A percentile compares a stretch with the other conserved stretches of the same genome.
Conservation (phyloP, 768 basidiomycete genomes). For the Clavulina sp. region DNA sequence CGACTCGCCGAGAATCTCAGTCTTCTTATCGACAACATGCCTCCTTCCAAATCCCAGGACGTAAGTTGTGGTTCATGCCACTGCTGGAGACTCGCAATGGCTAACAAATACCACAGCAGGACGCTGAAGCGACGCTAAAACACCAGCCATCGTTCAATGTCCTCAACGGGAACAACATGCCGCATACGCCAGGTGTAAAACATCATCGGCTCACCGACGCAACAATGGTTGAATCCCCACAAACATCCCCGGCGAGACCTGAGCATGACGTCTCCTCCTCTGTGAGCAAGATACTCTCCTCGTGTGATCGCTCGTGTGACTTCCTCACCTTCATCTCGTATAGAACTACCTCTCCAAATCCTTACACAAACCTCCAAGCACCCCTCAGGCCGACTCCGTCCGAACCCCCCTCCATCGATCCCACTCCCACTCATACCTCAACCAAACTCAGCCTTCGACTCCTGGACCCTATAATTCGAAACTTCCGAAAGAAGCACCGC, state of each 20-base stretch:
- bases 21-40: constrained; percentile 44
- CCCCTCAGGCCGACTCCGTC: background rate
- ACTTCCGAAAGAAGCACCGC: too few species aligned
- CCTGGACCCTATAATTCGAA: too few species aligned
- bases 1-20: constrained; percentile 45
- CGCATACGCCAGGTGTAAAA: too few species aligned
- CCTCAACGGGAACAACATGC: constrained; percentile 10
- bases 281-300: background rate
- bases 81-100: too few species aligned
- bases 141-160: constrained; percentile 17
- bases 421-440: too few species aligned
- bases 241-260: constrained; percentile 56
- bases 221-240: constrained; percentile 70
- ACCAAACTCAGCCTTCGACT: too few species aligned
- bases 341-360: background rate
- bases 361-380: background rate
- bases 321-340: background rate
- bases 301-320: too few species aligned
- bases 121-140: too few species aligned
- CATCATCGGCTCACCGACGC: too few species aligned
- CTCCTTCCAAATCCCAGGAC: too few species aligned
- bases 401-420: too few species aligned
- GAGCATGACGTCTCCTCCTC: constrained; percentile 39
- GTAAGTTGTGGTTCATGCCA: too few species aligned
- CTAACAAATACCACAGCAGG: constrained; percentile 18